phyloP scores from a whole-genome alignment of 140 eudicot genomes.

The Bidens hawaiensis region DNA sequence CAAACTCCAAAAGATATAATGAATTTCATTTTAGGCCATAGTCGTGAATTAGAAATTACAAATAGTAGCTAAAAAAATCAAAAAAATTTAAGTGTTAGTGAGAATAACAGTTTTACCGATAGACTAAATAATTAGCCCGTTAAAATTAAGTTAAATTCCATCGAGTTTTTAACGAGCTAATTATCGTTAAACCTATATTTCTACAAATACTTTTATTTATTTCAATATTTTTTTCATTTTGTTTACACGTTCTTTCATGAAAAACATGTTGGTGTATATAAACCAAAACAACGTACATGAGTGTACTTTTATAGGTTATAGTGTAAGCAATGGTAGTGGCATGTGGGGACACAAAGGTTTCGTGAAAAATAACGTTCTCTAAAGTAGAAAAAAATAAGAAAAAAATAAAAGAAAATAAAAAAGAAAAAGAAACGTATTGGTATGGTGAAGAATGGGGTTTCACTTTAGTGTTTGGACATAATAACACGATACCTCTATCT shows the following conservation, averaged over 20 bases:
- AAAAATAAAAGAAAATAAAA: neutral
- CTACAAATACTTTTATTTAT: neutral
- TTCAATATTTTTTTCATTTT: neutral
- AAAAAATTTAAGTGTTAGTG: no score
- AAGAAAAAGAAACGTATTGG: conserved; percentile 30
- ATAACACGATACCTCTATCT: conserved; percentile 34
- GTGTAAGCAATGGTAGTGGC: conserved; percentile 10
- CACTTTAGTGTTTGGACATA: conserved; percentile 24
- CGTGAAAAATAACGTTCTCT: conserved; percentile 22
- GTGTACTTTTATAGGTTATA: conserved; percentile 29
- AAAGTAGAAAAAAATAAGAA: conserved; percentile 5
- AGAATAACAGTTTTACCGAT: no score
- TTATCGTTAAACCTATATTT: no score
- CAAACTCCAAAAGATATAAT: no score
- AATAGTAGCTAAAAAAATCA: no score
- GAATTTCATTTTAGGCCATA: no score
- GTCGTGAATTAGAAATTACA: no score
- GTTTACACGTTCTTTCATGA: neutral
- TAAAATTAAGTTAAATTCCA: no score
- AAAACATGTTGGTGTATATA: conserved; percentile 12
- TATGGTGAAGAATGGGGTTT: conserved; percentile 25
- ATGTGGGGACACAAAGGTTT: conserved; percentile 30
- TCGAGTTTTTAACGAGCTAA: no score
- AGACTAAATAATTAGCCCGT: no score
- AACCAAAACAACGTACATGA: conserved; percentile 20